Conservation (phyloP, 2,329 filamentous ascomycete genomes). For the Sporothrix variecibatus region DNA sequence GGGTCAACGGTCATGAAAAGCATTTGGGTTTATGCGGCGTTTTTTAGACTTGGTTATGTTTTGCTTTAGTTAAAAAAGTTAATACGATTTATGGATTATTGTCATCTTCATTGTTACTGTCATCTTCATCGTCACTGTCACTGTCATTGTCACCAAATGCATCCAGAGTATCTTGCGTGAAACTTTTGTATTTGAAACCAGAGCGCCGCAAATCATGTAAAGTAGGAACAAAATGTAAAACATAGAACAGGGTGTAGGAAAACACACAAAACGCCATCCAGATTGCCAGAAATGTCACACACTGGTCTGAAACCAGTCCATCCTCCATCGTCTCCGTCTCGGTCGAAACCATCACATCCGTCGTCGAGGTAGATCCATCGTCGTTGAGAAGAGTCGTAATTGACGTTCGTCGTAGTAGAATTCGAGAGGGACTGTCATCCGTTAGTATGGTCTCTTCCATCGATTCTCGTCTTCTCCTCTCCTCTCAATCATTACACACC, state of each 20-base stretch:
- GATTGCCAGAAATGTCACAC: neutral
- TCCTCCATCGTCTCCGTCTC: neutral
- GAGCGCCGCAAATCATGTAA: neutral
- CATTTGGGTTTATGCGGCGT: conserved; percentile 1
- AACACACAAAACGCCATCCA: conserved; percentile 13
- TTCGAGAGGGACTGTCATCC: neutral
- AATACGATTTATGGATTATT: conserved; percentile 4
- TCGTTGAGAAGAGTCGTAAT: neutral
- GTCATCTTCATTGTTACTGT: neutral
- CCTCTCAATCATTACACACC: neutral
- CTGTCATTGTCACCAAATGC: no score
- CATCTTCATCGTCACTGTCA: no score
- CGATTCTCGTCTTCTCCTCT: neutral
- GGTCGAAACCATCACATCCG: neutral
- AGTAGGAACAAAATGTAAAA: neutral
- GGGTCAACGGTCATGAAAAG: neutral
- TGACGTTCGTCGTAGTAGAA: neutral
- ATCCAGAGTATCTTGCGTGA: neutral
- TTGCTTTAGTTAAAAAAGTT: neutral
- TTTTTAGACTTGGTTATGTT: neutral
- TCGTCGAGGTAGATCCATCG: neutral
- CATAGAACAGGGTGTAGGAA: neutral
- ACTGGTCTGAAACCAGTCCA: neutral
- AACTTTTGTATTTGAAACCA: neutral
- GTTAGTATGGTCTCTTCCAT: neutral